Evolutionary conservation across 1,284 basidiomycete species (phyloP), one percentile per base, ranked within the genome.

Genomic region (Pseudozyma flocculosa): DNA sequence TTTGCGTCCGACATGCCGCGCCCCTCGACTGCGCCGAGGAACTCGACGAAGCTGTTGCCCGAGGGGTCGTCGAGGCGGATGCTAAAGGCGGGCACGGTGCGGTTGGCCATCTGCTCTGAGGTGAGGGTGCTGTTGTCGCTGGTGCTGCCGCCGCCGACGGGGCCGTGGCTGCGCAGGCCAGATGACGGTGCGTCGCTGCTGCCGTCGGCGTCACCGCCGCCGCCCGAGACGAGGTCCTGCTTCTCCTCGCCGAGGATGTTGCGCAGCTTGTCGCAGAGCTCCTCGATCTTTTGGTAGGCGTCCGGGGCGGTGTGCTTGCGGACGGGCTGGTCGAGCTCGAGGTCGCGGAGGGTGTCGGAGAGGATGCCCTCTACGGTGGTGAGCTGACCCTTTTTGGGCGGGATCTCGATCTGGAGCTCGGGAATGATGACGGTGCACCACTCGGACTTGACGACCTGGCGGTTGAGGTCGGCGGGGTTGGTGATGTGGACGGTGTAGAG

Each of bases 321-420:
- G 15, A 97, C 79, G 0, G 92, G 90, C 77, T 98, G 95, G 66
- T 92, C 89, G 50, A 85, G 81, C 62, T 83, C 83, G 36, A 98
- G 84, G 81, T 98, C 95, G 1, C 87, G 81, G 26, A 90, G 81
- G 30, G 92, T 87, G 69, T 95, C 89, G 21, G 88, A 84, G 39
- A 99, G 80, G 64, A 98, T 84, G 40, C 94, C 94, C 79, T 99
- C 95, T 49, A 98, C 84, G 4, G 92, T 99, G 15, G 94, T 97
- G 13, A 98, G 84, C 76, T 96, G 92, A 2, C 94, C 94, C 34
- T 90, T 85, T 18, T 84, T 84, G 11, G 76, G 69, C 0, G 94
- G 94, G 40, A 98, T 90, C 11, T 92, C 95, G 66, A 98, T 84
- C 70, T 92, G 86, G 66, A 89, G 85, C 76, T 97, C 92, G 32